Evolutionary conservation across 2,329 filamentous ascomycete species (phyloP), one percentile per base, ranked within the genome.

Genomic region (Cladophialophora bantiana): DNA sequence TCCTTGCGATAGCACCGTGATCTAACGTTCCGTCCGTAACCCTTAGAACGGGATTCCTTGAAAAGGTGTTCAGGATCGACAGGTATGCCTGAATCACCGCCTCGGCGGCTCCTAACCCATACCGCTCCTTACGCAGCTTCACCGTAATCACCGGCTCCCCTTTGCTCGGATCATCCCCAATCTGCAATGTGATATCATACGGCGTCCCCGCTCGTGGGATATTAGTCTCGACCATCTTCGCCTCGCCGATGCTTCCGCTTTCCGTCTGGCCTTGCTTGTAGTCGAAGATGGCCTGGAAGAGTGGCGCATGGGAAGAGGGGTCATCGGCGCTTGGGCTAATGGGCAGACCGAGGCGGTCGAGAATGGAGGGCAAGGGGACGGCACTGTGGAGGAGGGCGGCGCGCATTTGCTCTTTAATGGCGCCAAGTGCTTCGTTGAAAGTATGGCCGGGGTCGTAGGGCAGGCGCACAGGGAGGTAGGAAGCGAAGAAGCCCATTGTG

Each of bases 261-360:
- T 0, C 70, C 26, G 53, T 55, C 53, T 55, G 64, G 0, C 74
- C 74, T 35, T 77, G 77, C 5, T 81, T 76, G 70, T 85, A 85
- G 72, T 86, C 79, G 45, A 85, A 69, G 20, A 81, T 78, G 0
- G 74, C 78, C 70, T 87, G 85, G 75, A 86, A 86, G 0, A 87
- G 40, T 0, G 85, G 84, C 32, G 56, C 38, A 2, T 59, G 34
- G 31, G 56, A 59, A 26, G 35, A 59, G 20, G 58, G 58, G 26
- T 61, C 42, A 3, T 54, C 42, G 40, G 58, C n/a, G 53, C 40
- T 54, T 38, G 58, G 58, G n/a, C 9, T 35, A 5, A 18, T n/a
- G 35, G 52, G 18, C 26, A 55, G 48, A 26, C 48, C n/a, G 60
- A 56, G 60, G 13, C 45, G 45, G 12, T 63, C 56, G n/a, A 59